Conservation (phyloP, 371 early-diverging fungal genomes). For the Rhizomucor pusillus region DNA sequence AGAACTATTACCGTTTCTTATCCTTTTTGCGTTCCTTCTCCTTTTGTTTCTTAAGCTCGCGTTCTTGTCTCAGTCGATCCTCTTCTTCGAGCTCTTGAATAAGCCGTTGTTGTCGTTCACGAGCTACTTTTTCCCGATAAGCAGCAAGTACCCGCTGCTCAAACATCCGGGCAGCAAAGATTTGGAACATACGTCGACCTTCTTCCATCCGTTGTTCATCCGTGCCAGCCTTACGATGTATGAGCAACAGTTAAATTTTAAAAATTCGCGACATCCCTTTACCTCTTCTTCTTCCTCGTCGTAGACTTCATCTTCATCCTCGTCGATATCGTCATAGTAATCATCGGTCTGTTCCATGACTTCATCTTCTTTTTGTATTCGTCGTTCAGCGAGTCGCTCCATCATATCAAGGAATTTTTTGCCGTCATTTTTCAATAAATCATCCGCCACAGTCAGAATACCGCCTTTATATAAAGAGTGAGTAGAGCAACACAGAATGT, state of each 20-base stretch:
- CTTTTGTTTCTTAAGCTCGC: constrained; percentile 64
- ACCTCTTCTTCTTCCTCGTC: constrained; percentile 60
- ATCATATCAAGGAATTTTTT: constrained; percentile 92
- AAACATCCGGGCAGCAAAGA: constrained; percentile 94
- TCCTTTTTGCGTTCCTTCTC: constrained; percentile 66
- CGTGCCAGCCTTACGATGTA: constrained; percentile 63
- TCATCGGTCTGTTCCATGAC: constrained; percentile 24
- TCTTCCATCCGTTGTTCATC: constrained; percentile 91
- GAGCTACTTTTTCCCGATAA: constrained; percentile 89
- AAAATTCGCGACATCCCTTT: too few relatives aligned
- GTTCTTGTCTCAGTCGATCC: constrained; percentile 67
- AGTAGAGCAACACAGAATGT: not conserved
- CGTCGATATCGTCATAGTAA: constrained; percentile 46
- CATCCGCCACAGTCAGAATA: constrained; percentile 87
- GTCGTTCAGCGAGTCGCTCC: constrained; percentile 90
- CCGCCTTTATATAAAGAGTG: constrained; percentile 48
- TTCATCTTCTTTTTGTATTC: constrained; percentile 76
- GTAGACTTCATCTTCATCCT: constrained; percentile 63
- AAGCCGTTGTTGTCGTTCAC: constrained; percentile 75
- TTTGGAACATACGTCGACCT: constrained; percentile 89
- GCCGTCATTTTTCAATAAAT: constrained; percentile 88
- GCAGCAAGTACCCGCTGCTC: constrained; percentile 90
- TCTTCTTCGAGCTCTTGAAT: constrained; percentile 82
- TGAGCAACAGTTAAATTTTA: not conserved
- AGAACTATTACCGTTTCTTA: constrained; percentile 47